Evolutionary conservation across 495 filamentous ascomycete genomes (phyloP).

Genomic region (Hyaloscypha hepaticicola): DNA sequence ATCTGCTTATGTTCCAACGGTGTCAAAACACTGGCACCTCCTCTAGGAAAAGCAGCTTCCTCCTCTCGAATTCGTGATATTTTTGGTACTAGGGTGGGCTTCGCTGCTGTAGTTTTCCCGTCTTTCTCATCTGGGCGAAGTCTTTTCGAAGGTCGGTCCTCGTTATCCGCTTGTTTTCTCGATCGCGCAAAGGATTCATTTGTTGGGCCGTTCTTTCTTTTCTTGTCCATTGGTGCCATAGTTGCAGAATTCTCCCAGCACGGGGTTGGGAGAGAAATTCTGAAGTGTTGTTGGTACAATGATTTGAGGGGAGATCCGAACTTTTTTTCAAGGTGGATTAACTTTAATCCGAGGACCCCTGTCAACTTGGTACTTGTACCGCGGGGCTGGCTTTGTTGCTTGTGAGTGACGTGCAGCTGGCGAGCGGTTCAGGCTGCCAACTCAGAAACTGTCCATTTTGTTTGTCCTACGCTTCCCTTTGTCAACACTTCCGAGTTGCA

Average conservation of each 20-base stretch:
- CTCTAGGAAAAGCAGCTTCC: constrained; percentile 86
- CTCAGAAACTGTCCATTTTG: neutral
- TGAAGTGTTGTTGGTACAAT: neutral
- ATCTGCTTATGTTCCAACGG: constrained; percentile 96
- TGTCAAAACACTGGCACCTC: constrained; percentile 85
- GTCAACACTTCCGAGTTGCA: neutral
- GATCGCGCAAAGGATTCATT: constrained; percentile 32
- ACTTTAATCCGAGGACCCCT: neutral
- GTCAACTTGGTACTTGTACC: neutral
- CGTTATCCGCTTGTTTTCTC: constrained; percentile 17
- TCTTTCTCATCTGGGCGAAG: constrained; percentile 22
- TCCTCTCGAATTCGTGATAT: constrained; percentile 58
- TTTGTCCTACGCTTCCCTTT: neutral
- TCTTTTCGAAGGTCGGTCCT: constrained; percentile 30
- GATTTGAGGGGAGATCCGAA: neutral
- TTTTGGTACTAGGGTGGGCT: constrained; percentile 22
- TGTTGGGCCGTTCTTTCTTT: constrained; percentile 32
- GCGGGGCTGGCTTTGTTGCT: constrained; percentile 8
- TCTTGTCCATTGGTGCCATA: constrained; percentile 35
- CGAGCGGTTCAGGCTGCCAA: constrained; percentile 19
- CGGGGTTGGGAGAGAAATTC: neutral
- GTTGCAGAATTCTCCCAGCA: neutral
- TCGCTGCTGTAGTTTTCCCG: constrained; percentile 12
- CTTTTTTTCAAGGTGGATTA: neutral
- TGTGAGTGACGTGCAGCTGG: too few relatives aligned